Evolutionary conservation across 2,329 filamentous ascomycete species (phyloP).

Genomic region (Lecanicillium sp.): DNA sequence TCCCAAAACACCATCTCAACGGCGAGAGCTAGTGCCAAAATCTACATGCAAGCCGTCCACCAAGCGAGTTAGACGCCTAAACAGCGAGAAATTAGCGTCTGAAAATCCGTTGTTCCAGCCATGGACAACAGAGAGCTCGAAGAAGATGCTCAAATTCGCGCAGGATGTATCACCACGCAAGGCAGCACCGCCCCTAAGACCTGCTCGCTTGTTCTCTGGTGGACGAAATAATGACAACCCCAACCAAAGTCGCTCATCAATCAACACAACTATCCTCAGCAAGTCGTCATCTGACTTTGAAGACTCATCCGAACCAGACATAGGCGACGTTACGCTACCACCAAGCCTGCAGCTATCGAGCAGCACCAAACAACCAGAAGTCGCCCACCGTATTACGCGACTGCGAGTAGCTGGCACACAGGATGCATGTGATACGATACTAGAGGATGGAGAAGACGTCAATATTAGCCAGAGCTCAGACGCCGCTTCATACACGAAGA

Average conservation of each 20-base stretch:
- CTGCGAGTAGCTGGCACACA: background rate
- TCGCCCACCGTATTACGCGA: conserved; percentile 5
- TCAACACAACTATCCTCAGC: background rate
- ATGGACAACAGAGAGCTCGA: conserved; percentile 19
- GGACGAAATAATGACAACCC: too few relatives aligned
- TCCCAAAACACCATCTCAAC: conserved; percentile 5
- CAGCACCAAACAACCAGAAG: background rate
- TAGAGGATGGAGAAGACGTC: background rate
- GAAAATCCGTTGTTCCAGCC: conserved; percentile 23
- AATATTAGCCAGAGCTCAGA: background rate
- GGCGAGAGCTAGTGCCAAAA: conserved; percentile 16
- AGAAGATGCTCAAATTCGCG: conserved; percentile 8
- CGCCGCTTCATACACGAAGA: too few relatives aligned
- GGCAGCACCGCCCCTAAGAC: background rate
- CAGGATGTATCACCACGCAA: conserved; percentile 6
- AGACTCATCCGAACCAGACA: conserved; percentile 4
- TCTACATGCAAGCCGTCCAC: conserved; percentile 15
- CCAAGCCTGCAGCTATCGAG: conserved; percentile 6
- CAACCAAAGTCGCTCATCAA: too few relatives aligned
- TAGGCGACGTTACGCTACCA: conserved; percentile 6
- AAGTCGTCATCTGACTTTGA: background rate
- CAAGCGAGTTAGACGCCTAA: conserved; percentile 23
- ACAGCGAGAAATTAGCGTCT: conserved; percentile 11
- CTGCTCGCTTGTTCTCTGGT: too few relatives aligned
- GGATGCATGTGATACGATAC: conserved; percentile 4